Conservation (phyloP, 2,329 filamentous ascomycete genomes). For the Hypocrella siamensis region DNA sequence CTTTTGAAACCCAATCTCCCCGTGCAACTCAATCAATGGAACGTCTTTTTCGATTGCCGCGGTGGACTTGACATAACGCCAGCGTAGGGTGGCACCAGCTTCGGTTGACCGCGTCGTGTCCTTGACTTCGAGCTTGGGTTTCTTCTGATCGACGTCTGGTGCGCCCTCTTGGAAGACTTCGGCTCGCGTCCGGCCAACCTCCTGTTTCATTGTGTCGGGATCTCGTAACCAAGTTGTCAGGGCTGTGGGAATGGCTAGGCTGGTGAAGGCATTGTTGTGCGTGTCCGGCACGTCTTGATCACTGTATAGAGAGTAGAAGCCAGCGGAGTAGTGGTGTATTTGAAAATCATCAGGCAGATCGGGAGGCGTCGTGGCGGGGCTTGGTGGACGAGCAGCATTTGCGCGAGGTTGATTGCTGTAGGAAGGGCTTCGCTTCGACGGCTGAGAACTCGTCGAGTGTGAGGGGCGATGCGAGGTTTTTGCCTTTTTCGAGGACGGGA, state of each 20-base stretch:
- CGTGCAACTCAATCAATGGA: slow-evolving; percentile 57
- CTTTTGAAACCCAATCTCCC: slow-evolving; percentile 57
- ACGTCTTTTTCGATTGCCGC: slow-evolving; percentile 39
- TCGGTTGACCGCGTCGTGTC: slow-evolving; percentile 22
- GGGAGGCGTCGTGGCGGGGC: slow-evolving; percentile 62
- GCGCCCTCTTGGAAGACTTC: slow-evolving; percentile 53
- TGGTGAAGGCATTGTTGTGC: slow-evolving; percentile 64
- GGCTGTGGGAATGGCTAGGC: slow-evolving; percentile 56
- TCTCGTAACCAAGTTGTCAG: slow-evolving; percentile 69
- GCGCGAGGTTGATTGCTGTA: slow-evolving; percentile 50
- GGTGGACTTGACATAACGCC: slow-evolving; percentile 47
- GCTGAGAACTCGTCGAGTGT: slow-evolving; percentile 57
- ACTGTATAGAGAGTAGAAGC: slow-evolving; percentile 62
- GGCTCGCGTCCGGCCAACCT: slow-evolving; percentile 46
- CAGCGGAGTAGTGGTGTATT: slow-evolving; percentile 54
- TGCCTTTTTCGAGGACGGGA: slow-evolving; percentile 56
- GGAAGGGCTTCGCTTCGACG: slow-evolving; percentile 47
- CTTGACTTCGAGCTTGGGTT: slow-evolving; percentile 31
- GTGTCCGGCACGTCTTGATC: slow-evolving; percentile 41
- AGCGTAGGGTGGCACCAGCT: slow-evolving; percentile 36
- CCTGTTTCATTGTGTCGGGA: slow-evolving; percentile 48
- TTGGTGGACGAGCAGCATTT: slow-evolving; percentile 46
- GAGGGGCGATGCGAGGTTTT: slow-evolving; percentile 72
- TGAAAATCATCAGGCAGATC: slow-evolving; percentile 47
- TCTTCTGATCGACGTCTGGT: slow-evolving; percentile 24